Conservation (phyloP, 805 yeast genomes). For the Pichia sporocuriosa region DNA sequence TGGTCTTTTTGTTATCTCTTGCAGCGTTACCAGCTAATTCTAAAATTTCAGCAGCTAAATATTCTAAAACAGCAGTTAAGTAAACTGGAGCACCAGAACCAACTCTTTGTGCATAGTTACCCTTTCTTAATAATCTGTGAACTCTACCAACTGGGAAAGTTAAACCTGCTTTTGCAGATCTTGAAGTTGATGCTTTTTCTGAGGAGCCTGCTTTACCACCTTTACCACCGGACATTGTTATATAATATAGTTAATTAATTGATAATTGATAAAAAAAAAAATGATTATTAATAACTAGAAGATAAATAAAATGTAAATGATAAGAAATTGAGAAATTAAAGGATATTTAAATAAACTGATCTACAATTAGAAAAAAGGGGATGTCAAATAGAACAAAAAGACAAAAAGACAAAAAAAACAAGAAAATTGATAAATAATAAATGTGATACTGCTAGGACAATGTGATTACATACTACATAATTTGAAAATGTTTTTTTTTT, state of each 20-base stretch:
- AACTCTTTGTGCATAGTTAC: constrained; percentile 96
- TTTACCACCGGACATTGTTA: constrained; percentile 60
- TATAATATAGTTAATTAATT: constrained; percentile 1
- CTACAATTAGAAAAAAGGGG: too few species aligned
- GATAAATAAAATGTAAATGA: too few species aligned
- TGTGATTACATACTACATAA: too few species aligned
- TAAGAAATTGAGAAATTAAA: too few species aligned
- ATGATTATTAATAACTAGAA: too few species aligned
- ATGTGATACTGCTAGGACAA: too few species aligned
- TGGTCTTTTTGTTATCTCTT: constrained; percentile 96
- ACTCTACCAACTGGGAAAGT: constrained; percentile 99
- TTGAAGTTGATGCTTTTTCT: constrained; percentile 93
- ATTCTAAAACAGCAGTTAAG: constrained; percentile 94
- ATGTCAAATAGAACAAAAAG: too few species aligned
- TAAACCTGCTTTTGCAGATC: constrained; percentile 98
- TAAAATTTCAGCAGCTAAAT: constrained; percentile 94
- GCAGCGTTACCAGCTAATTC: constrained; percentile 99
- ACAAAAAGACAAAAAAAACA: too few species aligned
- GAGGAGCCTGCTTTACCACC: constrained; percentile 93
- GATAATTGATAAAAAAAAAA: neutral
- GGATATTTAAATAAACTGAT: too few species aligned
- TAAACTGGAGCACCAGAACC: constrained; percentile 99
- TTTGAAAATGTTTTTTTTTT: too few species aligned
- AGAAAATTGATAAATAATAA: too few species aligned
- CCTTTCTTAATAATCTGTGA: constrained; percentile 93